These are phyloP conservation scores for Xylaria palmicola DNA, from an alignment of 495 filamentous ascomycete species.

Conservation along the genomic window DNA sequence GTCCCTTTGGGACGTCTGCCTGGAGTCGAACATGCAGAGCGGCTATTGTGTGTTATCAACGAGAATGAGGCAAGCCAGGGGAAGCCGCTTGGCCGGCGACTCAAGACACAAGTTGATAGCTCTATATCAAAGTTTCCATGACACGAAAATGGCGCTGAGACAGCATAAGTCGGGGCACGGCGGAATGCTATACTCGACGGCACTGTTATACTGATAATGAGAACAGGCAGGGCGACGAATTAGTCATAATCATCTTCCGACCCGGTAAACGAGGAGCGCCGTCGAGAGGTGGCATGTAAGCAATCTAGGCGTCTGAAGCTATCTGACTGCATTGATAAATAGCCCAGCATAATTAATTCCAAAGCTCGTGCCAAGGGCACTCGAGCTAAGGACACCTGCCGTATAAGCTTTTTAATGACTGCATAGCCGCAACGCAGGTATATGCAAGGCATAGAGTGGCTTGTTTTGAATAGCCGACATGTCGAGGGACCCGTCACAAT, in stretches of 20 bases:
- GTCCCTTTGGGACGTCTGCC: neutral
- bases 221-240: neutral
- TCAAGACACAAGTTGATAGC: neutral
- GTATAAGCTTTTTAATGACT: neutral
- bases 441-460: slow-evolving; percentile 2
- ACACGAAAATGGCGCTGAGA: neutral
- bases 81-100: neutral
- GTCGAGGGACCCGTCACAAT: neutral
- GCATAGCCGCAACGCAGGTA: neutral
- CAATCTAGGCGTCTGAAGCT: slow-evolving; percentile 4
- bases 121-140: neutral
- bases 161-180: neutral
- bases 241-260: slow-evolving; percentile 3
- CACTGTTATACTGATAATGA: neutral
- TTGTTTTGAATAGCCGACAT: neutral
- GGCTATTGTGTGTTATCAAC: neutral
- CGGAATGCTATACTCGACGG: neutral
- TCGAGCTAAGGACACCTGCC: neutral
- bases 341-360: neutral
- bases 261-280: neutral
- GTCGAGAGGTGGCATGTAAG: too few relatives aligned
- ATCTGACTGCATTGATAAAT: slow-evolving; percentile 5
- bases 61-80: neutral
- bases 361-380: neutral
- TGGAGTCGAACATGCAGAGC: neutral